A percentile compares a stretch with the other conserved stretches of the same genome.
phyloP scores from a whole-genome alignment of 192 early-diverging fungal species.

The Podila minutissima region DNA sequence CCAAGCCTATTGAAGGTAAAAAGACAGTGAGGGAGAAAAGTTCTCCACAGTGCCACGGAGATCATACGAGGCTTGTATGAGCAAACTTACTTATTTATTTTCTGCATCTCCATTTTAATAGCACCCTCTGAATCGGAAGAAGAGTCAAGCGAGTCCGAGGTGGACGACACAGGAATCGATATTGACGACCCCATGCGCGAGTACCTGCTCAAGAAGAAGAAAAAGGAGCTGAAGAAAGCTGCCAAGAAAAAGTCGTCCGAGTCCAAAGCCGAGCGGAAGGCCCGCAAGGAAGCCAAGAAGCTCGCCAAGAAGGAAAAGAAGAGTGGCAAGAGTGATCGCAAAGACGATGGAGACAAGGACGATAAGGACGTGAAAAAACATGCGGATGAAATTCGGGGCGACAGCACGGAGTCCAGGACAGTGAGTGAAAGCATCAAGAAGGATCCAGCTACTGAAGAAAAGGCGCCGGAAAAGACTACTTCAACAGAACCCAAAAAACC shows the following conservation, averaged over 20 bases:
- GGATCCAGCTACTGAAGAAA: neutral
- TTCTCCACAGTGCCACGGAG: neutral
- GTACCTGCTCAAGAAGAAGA: conserved; percentile 72
- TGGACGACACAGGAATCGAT: conserved; percentile 66
- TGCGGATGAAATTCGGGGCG: neutral
- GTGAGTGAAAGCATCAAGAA: neutral
- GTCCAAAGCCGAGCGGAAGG: conserved; percentile 34
- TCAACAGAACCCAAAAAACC: neutral
- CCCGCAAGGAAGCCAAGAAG: conserved; percentile 27
- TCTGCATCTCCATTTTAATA: neutral
- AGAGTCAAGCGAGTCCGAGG: conserved; percentile 40
- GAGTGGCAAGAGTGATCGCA: neutral
- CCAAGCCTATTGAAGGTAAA: conserved; percentile 45
- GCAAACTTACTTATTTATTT: conserved; percentile 5
- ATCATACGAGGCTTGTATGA: conserved; percentile 64
- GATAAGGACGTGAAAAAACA: neutral
- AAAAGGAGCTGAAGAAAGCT: conserved; percentile 57
- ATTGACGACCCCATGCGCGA: conserved; percentile 79
- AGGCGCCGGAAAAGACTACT: neutral
- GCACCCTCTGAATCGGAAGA: conserved; percentile 13
- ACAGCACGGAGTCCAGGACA: neutral
- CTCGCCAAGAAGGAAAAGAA: conserved; percentile 24
- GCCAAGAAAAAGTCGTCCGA: conserved; percentile 28
- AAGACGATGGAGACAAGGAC: conserved; percentile 1
- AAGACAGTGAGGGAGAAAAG: neutral